Conservation (phyloP, 2,329 filamentous ascomycete genomes). For the Geosmithia morbida region DNA sequence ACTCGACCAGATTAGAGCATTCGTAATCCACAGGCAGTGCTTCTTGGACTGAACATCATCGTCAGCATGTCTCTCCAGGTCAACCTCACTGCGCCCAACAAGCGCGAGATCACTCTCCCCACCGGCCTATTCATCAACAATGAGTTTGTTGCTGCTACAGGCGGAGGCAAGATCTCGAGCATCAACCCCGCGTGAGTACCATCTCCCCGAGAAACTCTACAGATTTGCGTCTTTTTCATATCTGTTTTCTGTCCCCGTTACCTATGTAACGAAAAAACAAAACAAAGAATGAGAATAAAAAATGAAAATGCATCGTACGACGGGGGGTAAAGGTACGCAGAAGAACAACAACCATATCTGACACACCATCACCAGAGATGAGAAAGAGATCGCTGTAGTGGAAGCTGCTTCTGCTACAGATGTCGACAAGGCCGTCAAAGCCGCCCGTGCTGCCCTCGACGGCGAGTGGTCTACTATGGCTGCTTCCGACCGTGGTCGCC, state of each 20-base stretch:
- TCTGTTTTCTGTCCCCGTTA: no score
- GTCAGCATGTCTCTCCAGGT: not conserved
- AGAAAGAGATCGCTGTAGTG: conserved; percentile 5
- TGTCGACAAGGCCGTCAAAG: conserved; percentile 11
- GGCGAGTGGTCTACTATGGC: conserved; percentile 22
- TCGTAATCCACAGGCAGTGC: no score
- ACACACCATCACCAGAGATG: conserved; percentile 4
- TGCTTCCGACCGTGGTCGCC: conserved; percentile 48
- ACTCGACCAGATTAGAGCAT: no score
- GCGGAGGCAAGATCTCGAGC: conserved; percentile 4
- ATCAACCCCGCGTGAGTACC: conserved; percentile 6
- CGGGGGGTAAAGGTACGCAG: no score
- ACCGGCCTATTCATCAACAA: conserved; percentile 8
- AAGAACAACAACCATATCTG: not conserved
- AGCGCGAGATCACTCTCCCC: conserved; percentile 17
- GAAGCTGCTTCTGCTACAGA: conserved; percentile 12
- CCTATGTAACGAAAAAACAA: no score
- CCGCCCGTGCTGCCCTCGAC: conserved; percentile 45
- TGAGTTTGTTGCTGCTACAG: conserved; percentile 4
- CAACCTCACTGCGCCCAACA: conserved; percentile 7
- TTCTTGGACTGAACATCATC: no score
- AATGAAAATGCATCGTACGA: no score
- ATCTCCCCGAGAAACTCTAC: not conserved
- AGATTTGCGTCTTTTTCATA: not conserved
- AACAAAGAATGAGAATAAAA: no score